Evolutionary conservation across 805 yeast genomes (phyloP), one percentile per base, ranked within the genome.

Genomic region (Cyberlindnera meyerae): DNA sequence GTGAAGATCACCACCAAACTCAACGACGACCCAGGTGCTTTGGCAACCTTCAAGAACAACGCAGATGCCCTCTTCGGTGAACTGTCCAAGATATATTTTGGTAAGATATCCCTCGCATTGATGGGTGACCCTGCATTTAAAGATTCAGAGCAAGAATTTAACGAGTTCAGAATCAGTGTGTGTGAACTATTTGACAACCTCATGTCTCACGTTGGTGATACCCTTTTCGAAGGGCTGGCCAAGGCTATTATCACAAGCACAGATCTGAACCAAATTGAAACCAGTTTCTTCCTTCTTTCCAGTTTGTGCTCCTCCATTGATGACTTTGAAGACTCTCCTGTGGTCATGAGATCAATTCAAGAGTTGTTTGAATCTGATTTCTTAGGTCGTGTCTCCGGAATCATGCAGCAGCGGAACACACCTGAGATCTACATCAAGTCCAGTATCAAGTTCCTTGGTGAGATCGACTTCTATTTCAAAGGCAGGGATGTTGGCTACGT

Each of bases 121-220:
- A 53, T 71, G 17, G 65, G 63, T 13, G 18, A 18, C 5, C 5
- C 29, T 14, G 16, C 16, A 7, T 11, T 11, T 14, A 27, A 14
- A 11, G 29, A 8, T 7, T 27, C 18, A 6, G 29, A 27, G 13
- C 51, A 51, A 16, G 94, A 82, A 45, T 85, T 88, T 50, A 59
- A 61, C 16, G 70, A 76, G 18, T 90, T 77, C 57, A 70, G 97
- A 48, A 62, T 75, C 22, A 90, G 82, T 43, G 81, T 82, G 8
- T 73, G 81, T 1, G 97, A 93, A 48, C 66, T 89, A 26, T 74
- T 85, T 45, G 93, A 87, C 37, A 66, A 76, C 0, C 59, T 81
- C 2, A 85, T 81, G 63, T 74, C 87, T 1, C 64, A 84, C 5
- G 65, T 86, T 25, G 85, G 83, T 26, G 37, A 57, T 0, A 61